phyloP scores from a whole-genome alignment of 257 asterid genomes.

The Nicotiana obtusifolia region DNA sequence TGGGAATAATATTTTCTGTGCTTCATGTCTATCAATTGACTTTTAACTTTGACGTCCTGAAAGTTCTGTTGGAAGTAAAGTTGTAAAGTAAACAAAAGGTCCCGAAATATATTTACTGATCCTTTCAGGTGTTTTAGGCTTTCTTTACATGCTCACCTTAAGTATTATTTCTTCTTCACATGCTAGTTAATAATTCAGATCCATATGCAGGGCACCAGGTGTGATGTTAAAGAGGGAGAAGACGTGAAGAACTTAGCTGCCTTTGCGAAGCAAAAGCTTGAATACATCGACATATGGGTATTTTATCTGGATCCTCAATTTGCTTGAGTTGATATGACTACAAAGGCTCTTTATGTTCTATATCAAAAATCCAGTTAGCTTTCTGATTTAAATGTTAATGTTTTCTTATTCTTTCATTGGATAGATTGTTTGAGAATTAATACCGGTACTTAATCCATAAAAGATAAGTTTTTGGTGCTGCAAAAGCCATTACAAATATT shows the following conservation, averaged over 20 bases:
- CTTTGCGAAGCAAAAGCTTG: constrained; percentile 65
- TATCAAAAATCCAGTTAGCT: neutral
- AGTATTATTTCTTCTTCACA: neutral
- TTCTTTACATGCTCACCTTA: constrained; percentile 1
- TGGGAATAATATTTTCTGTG: neutral
- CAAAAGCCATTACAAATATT: neutral
- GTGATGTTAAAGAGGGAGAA: constrained; percentile 75
- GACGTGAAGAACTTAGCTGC: constrained; percentile 71
- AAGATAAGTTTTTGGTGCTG: neutral
- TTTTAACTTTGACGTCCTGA: neutral
- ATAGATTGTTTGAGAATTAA: neutral
- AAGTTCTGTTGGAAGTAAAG: neutral
- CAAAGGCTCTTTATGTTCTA: no score
- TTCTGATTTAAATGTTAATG: neutral
- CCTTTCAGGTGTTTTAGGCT: neutral
- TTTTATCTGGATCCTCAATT: constrained; percentile 8
- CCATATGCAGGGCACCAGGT: constrained; percentile 71
- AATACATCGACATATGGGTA: constrained; percentile 92
- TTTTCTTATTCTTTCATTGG: neutral
- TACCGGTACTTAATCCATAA: neutral
- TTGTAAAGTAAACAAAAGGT: neutral
- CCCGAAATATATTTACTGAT: neutral
- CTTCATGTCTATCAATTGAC: neutral
- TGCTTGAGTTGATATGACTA: neutral
- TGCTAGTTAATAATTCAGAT: neutral